Evolutionary conservation across 2,329 filamentous ascomycete species (phyloP), one percentile per base, ranked within the genome.

Genomic region (Trichoderma citrinoviride): DNA sequence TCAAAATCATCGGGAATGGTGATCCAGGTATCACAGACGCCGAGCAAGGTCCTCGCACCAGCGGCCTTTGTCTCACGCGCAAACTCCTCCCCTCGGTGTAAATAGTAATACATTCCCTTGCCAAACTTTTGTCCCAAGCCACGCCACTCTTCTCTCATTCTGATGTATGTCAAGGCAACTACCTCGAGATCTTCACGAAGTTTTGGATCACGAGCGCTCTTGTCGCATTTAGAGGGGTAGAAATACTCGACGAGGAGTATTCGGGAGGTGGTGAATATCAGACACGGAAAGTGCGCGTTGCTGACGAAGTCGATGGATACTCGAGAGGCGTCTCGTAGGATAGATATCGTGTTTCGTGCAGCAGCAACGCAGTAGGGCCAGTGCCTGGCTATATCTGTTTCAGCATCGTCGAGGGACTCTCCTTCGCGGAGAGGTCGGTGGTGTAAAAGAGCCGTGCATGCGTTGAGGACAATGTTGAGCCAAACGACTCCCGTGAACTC

Each of bases 351-450:
- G 15, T 53, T 57, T 5, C 70, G 70, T 19, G 69, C 70, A 1
- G 70, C 64, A 10, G 66, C 66, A 15, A 72, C 65, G 43, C 70
- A 72, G 14, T 70, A 69, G 3, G 70, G 69, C 71, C 71, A 73
- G 33, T 72, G 65, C 8, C 65, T 64, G 0, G 66, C 61, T 25
- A 67, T 49, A 10, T 69, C 66, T 8, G 56, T 65, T 10, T 44
- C 62, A 0, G 40, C 44, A 3, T 67, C 62, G 2, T 64, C 61
- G 5, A 65, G 33, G 2, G 58, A 63, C 21, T 67, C 65, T 3
- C 64, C 64, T 4, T 67, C 65, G 1, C 6, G 21, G 21, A 69
- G 61, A 2, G 70, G 66, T 4, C 67, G 64, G 47, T 73, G 70
- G 29, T 71, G 67, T 3, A 73, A 40, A 17, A 71, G 66, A 5